Conservation (phyloP, 1,284 basidiomycete genomes). For the Leccinum brunneo-olivaceum region DNA sequence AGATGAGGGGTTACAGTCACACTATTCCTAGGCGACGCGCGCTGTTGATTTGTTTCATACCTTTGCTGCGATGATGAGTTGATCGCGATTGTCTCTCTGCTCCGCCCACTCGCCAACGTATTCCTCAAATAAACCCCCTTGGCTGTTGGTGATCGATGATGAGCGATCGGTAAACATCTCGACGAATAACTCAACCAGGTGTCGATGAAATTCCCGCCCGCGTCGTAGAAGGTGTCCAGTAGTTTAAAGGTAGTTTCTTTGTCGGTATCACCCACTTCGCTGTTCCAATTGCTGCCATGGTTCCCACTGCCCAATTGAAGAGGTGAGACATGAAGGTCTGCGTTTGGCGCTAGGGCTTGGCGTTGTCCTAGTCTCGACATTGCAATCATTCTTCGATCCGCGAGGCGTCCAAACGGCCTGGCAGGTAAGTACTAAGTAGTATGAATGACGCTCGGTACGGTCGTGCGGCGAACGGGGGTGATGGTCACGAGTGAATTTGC, state of each 20-base stretch:
- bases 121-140: conserved; percentile 38
- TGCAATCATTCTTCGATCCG: too few species aligned
- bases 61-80: conserved; percentile 50
- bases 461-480: too few species aligned
- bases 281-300: conserved; percentile 37
- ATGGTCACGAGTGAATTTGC: too few species aligned
- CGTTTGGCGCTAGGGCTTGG: conserved; percentile 34
- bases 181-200: conserved; percentile 32
- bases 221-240: conserved; percentile 41
- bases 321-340: conserved; percentile 40
- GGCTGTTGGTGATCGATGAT: conserved; percentile 25
- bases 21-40: too few species aligned
- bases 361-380: conserved; percentile 32
- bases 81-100: conserved; percentile 42
- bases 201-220: conserved; percentile 51
- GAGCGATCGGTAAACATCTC: background rate
- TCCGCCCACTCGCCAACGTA: conserved; percentile 56
- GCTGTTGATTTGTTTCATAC: background rate
- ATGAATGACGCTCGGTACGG: too few species aligned
- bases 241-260: conserved; percentile 40
- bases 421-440: too few species aligned
- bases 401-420: too few species aligned
- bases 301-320: conserved; percentile 44
- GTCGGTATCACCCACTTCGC: conserved; percentile 33
- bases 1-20: background rate